Evolutionary conservation across 129 eudicot genomes (phyloP), one percentile per base, ranked within the genome.

Genomic region (Flaveria robusta): DNA sequence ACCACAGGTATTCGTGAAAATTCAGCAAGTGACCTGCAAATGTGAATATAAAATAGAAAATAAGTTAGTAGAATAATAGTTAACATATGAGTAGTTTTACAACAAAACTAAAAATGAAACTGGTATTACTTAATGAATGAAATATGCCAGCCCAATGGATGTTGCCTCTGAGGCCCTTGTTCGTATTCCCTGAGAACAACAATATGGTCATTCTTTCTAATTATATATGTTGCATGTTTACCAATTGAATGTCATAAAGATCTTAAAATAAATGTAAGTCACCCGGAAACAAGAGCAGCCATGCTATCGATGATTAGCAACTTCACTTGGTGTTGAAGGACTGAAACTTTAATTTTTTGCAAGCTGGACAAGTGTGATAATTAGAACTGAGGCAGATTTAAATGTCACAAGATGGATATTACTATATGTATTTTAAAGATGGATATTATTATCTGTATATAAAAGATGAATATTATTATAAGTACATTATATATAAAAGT

Each of bases 271-370:
- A 72, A 18, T 62, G 26, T 49, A 43, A 74, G 74, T 83, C 51
- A 89, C 97, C 92, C 91, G 0, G 94, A 87, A 66, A 82, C 82
- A 84, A 92, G 91, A 72, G 96, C 93, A 60, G 98, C 86, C 93
- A 92, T 87, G 89, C 98, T 90, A 79, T 92, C 98, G 64, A 92
- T 77, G 78, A 92, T 75, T 41, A 92, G 88, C 87, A 92, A 74
- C 81, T 92, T 92, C 82, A 89, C 91, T 56, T 90, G 66, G 26
- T 79, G 82, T 55, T 89, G 90, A 55, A 89, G 85, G 29, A 90
- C 86, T 8, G 88, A 89, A 66, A 85, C 86, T 81, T 92, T 89
- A 18, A 92, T 81, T 66, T 89, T 86, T 47, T 92, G 98, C 92
- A 89, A 89, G 90, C 98, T 92, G 94, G 55, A 10, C 70, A 81